phyloP scores from a whole-genome alignment of 345 rosid genomes.

The Psidium friedrichsthalianum region DNA sequence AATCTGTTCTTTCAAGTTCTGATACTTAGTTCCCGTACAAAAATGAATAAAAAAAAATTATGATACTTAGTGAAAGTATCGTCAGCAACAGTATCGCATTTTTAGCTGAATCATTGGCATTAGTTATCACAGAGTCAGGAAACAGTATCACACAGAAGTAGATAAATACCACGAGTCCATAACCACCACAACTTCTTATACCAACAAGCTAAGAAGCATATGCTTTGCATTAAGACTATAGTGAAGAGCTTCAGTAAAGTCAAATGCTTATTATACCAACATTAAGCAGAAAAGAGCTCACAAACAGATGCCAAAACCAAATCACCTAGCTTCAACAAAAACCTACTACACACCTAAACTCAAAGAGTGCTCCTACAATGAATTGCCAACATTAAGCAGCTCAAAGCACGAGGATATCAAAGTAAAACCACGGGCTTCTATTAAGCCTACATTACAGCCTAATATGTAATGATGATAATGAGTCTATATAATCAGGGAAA shows the following conservation, averaged over 20 bases:
- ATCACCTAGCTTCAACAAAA: background rate
- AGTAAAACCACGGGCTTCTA: background rate
- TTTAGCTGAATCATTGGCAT: background rate
- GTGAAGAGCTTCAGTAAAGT: background rate
- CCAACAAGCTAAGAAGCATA: background rate
- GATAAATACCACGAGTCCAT: background rate
- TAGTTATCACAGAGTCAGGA: background rate
- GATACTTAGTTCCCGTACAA: background rate
- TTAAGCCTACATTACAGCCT: background rate
- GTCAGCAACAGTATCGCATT: background rate
- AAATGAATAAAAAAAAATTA: background rate
- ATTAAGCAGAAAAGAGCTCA: background rate
- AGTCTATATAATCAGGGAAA: background rate
- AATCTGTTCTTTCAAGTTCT: background rate
- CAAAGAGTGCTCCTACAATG: background rate
- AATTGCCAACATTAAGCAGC: background rate
- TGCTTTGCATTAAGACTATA: background rate
- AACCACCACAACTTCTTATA: background rate
- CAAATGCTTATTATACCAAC: background rate
- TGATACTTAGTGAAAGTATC: background rate
- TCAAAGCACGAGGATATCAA: background rate
- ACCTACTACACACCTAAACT: background rate
- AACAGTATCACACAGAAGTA: background rate
- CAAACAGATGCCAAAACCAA: background rate
- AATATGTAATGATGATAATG: background rate